phyloP scores from a whole-genome alignment of 73 alveolate species.

The Paramecium biaurelia region DNA sequence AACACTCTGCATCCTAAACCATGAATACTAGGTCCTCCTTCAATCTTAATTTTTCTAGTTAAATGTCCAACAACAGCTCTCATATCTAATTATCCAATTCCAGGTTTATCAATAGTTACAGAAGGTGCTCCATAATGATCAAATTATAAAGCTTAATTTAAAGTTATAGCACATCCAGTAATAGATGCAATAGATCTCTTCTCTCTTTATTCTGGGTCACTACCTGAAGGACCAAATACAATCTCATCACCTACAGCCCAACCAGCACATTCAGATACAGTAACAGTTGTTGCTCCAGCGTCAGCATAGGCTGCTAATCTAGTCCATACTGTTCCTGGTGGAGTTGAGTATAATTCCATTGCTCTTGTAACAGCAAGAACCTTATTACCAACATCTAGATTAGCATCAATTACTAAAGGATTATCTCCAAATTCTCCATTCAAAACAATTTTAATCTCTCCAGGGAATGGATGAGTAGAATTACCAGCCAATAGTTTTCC shows the following conservation, averaged over 20 bases:
- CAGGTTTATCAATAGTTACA: neutral
- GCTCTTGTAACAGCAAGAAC: neutral
- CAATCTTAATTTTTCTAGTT: constrained; percentile 15
- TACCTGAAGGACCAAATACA: constrained; percentile 49
- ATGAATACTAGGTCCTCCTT: neutral
- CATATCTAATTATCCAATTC: constrained; percentile 36
- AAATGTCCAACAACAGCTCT: constrained; percentile 47
- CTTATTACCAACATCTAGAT: neutral
- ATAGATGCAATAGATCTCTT: neutral
- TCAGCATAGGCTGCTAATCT: constrained; percentile 13
- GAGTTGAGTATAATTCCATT: neutral
- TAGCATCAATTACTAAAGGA: neutral
- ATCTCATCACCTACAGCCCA: constrained; percentile 24
- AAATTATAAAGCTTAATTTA: neutral
- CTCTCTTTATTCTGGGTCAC: constrained; percentile 31
- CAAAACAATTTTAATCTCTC: neutral
- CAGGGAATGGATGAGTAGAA: neutral
- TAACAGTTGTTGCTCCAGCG: neutral
- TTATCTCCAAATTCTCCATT: neutral
- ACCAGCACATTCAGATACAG: neutral
- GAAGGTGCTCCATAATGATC: constrained; percentile 40
- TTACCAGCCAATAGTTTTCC: constrained; percentile 31
- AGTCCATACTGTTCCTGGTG: constrained; percentile 13
- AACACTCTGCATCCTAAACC: neutral
- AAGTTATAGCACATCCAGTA: neutral